Conservation (phyloP, 2,329 filamentous ascomycete species). For the Thelonectria olida region DNA sequence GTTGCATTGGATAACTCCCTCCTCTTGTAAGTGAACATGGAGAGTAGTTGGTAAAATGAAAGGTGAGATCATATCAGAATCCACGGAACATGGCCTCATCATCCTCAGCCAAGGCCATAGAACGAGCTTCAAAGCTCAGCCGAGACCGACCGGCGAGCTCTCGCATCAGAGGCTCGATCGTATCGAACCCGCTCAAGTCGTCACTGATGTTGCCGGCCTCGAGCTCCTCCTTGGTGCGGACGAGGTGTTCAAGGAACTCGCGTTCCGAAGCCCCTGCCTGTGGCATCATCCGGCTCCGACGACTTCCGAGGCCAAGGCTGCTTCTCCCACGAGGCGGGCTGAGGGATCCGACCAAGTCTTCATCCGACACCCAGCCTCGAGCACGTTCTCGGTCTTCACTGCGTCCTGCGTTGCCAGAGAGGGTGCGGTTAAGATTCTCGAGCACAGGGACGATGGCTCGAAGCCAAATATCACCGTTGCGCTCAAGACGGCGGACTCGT, state of each 20-base stretch:
- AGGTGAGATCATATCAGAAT: slow-evolving; percentile 22
- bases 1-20: not conserved
- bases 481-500: slow-evolving; percentile 56
- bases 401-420: slow-evolving; percentile 33
- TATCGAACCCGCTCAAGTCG: slow-evolving; percentile 48
- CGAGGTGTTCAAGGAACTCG: slow-evolving; percentile 43
- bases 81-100: slow-evolving; percentile 29
- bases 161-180: slow-evolving; percentile 56
- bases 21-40: not conserved
- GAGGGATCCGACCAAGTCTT: slow-evolving; percentile 33
- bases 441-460: slow-evolving; percentile 56
- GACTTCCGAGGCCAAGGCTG: slow-evolving; percentile 9
- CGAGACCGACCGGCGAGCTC: slow-evolving; percentile 49
- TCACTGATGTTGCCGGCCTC: slow-evolving; percentile 38
- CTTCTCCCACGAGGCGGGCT: slow-evolving; percentile 19
- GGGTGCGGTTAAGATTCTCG: slow-evolving; percentile 52
- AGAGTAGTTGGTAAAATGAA: not conserved
- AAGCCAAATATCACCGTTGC: slow-evolving; percentile 56
- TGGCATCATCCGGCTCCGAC: slow-evolving; percentile 34
- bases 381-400: slow-evolving; percentile 28
- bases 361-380: slow-evolving; percentile 46
- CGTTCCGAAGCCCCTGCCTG: slow-evolving; percentile 41
- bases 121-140: slow-evolving; percentile 37
- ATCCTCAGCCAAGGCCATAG: slow-evolving; percentile 35
- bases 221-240: slow-evolving; percentile 37